Evolutionary conservation across 352 stramenopile genomes (phyloP).

Genomic region (Phytophthora sp.): DNA sequence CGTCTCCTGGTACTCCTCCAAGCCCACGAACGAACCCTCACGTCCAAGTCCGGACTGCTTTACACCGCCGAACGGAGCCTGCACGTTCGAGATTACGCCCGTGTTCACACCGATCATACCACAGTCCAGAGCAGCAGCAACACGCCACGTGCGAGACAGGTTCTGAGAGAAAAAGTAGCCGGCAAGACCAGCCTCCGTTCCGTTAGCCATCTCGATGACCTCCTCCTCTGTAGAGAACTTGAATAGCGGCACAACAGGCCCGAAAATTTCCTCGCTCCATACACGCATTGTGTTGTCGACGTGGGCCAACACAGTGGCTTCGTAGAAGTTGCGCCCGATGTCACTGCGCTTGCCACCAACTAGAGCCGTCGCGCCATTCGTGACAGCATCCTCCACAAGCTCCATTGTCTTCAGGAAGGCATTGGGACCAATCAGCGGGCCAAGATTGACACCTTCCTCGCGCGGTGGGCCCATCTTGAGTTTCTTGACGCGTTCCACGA

Average conservation of each 20-base stretch:
- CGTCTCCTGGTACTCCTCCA: slow-evolving; percentile 97
- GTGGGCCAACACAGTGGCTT: slow-evolving; percentile 93
- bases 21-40: slow-evolving; percentile 89
- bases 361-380: slow-evolving; percentile 90
- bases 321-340: slow-evolving; percentile 91
- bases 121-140: slow-evolving; percentile 89
- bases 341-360: slow-evolving; percentile 79
- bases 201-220: slow-evolving; percentile 95
- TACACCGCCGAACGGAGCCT: slow-evolving; percentile 90
- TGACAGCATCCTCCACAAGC: slow-evolving; percentile 89
- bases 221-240: slow-evolving; percentile 96
- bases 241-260: slow-evolving; percentile 93
- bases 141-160: slow-evolving; percentile 86
- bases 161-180: slow-evolving; percentile 96
- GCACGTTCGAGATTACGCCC: slow-evolving; percentile 83
- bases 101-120: slow-evolving; percentile 97
- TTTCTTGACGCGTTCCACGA: slow-evolving; percentile 75
- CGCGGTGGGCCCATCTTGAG: slow-evolving; percentile 92
- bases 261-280: slow-evolving; percentile 96
- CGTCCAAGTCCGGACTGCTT: slow-evolving; percentile 91
- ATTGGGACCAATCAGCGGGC: slow-evolving; percentile 94
- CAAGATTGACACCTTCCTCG: slow-evolving; percentile 82
- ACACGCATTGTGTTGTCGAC: slow-evolving; percentile 88
- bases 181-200: slow-evolving; percentile 91
- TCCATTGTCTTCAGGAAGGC: slow-evolving; percentile 91